Base-by-base conservation (phyloP, 176 grass and related monocot species). In the Avena atlantica region DNA sequence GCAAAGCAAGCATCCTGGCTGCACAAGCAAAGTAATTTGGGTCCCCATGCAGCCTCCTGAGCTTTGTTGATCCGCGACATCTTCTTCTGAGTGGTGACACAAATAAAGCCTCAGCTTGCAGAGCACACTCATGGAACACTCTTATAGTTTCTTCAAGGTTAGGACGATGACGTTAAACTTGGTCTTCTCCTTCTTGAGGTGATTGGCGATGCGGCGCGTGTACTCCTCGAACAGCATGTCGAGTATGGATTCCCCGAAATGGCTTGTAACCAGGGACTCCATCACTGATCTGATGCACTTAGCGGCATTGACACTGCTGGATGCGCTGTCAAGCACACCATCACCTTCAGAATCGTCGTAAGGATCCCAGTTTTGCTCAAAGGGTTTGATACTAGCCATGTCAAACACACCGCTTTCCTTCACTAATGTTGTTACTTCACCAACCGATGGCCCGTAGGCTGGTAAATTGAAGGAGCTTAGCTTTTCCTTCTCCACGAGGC, bases 201-300 rank as follows among this genome's bases (percentile, higher is more conserved):
- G 91, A n/a, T 37, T 48, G 0, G 76, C 49, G 13, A 92, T 70
- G 64, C 86, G 87, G 1, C 19, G 68, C 0, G 78, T 71, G 37
- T 86, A 93, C 60, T 77, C 14, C 72, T 77, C 8, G 20, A 96
- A 96, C 2, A 96, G 64, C 27, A 24, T 60, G 49, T 96, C 85
- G 0, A 96, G n/a, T 55, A 94, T 85, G 17, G 12, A 4, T 5
- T 67, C 50, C 4, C 83, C 80, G 52, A 97, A 85, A 70, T 90
- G 87, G 40, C 69, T 72, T 1, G 16, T 55, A 74, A 91, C 36
- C 20, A 89, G 17, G 2, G 92, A 78, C 20, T 92, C 87, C 21
- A 60, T 81, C 36, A 73, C 63, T 12, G 76, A 75, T 75, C 23
- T 75, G 23, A 75, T 75, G 72, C 72, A 75, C 23, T 52, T 87